A percentile compares a stretch with the other conserved stretches of the same genome.
Evolutionary conservation across 2,329 filamentous ascomycete genomes (phyloP).

Genomic region (Sporothrix inflata): DNA sequence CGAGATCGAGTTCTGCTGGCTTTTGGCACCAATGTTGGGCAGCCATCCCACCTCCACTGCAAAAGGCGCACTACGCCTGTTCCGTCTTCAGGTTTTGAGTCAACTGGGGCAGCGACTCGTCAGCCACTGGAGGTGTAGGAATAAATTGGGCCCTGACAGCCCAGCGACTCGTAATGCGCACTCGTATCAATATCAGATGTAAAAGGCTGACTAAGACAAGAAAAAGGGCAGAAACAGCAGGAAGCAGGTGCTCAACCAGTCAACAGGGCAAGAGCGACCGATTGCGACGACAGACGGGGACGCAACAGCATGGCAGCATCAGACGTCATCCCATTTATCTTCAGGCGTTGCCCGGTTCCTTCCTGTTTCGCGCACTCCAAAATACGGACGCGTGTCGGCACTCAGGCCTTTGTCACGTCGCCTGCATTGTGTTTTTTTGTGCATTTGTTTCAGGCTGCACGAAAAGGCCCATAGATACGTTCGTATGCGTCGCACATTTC

Average conservation of each 20-base stretch:
- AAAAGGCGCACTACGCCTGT: constrained; percentile 26
- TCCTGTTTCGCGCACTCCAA: constrained; percentile 1
- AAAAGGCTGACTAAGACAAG: constrained; percentile 3
- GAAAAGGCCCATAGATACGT: background rate
- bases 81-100: constrained; percentile 22
- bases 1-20: background rate
- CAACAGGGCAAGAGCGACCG: constrained; percentile 3
- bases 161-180: background rate
- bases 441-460: constrained; percentile 11
- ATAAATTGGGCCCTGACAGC: background rate
- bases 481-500: background rate
- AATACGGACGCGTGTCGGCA: constrained; percentile 9
- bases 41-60: constrained; percentile 15
- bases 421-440: background rate
- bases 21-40: constrained; percentile 23
- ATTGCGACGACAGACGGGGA: background rate
- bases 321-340: constrained; percentile 25
- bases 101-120: constrained; percentile 25
- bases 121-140: background rate
- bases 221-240: background rate
- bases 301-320: constrained; percentile 14
- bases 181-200: background rate
- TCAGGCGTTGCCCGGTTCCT: constrained; percentile 4
- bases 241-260: background rate
- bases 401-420: background rate